Conservation (phyloP, 768 basidiomycete species). For the Leccinum variicolor region DNA sequence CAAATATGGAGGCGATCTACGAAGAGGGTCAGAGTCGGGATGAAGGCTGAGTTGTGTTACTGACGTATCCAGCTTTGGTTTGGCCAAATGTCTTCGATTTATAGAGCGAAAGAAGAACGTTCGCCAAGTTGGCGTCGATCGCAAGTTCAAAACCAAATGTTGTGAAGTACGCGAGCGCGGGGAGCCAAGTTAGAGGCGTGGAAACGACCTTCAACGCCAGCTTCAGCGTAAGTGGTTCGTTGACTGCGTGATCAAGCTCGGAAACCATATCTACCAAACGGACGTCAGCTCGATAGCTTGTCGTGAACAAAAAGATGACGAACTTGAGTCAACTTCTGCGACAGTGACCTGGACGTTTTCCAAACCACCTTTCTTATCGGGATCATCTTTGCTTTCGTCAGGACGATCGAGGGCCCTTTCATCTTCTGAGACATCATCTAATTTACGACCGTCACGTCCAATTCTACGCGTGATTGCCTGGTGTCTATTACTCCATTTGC, state of each 20-base stretch:
- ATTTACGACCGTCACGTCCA: neutral
- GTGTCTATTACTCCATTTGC: constrained; percentile 50
- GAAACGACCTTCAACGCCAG: constrained; percentile 32
- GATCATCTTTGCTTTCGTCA: constrained; percentile 20
- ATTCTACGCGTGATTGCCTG: constrained; percentile 27
- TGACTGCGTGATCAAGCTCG: constrained; percentile 43
- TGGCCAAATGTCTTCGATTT: constrained; percentile 40
- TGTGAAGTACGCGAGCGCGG: constrained; percentile 48
- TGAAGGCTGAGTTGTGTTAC: constrained; percentile 26
- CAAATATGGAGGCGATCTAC: constrained; percentile 32
- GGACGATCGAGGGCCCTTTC: constrained; percentile 14
- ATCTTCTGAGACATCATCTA: constrained; percentile 2
- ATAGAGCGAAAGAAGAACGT: constrained; percentile 40
- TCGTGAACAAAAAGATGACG: neutral
- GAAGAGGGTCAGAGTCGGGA: neutral
- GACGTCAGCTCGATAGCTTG: neutral
- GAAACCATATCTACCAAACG: constrained; percentile 22
- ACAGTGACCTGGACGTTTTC: constrained; percentile 16
- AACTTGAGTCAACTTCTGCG: neutral
- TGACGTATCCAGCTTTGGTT: constrained; percentile 50
- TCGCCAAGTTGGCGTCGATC: constrained; percentile 52
- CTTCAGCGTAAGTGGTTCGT: constrained; percentile 39
- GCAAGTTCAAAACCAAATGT: constrained; percentile 60
- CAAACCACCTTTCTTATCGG: constrained; percentile 28
- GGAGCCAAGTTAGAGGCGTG: constrained; percentile 52